These are phyloP conservation scores for Kwoniella dejecticola DNA, from an alignment of 768 basidiomycete species.

Conservation along the genomic window DNA sequence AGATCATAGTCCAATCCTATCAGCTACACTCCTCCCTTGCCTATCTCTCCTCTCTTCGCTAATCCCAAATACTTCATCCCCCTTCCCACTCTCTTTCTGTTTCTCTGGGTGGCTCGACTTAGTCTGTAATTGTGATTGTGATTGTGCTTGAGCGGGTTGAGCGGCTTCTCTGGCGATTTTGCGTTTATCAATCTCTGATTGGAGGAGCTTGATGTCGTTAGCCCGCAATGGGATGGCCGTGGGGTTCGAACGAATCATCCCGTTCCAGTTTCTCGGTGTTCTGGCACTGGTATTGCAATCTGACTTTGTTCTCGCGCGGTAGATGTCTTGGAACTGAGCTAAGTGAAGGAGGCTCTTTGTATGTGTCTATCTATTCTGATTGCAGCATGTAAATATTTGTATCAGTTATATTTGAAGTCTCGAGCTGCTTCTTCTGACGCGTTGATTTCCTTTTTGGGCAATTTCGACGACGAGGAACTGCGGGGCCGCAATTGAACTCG, in stretches of 20 bases:
- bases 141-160: conserved; percentile 1
- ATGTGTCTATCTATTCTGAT: no score
- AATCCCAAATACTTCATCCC: neutral
- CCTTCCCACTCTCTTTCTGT: neutral
- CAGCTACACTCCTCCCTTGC: conserved; percentile 36
- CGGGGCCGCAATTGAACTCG: no score
- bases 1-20: conserved; percentile 44
- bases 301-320: neutral
- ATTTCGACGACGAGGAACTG: no score
- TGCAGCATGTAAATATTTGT: no score
- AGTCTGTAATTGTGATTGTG: neutral
- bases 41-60: conserved; percentile 19
- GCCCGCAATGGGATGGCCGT: conserved; percentile 49
- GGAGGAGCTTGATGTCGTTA: conserved; percentile 43
- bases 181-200: conserved; percentile 41
- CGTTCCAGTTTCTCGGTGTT: neutral
- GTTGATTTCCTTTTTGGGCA: no score
- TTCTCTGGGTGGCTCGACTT: neutral
- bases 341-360: no score
- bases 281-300: neutral
- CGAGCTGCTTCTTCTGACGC: no score
- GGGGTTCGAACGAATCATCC: conserved; percentile 52
- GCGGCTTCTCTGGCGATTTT: conserved; percentile 18
- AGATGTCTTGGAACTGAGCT: neutral
- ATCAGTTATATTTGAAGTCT: no score